Evolutionary conservation across 2,329 filamentous ascomycete genomes (phyloP).

Genomic region (Tricladium varicosporioides): DNA sequence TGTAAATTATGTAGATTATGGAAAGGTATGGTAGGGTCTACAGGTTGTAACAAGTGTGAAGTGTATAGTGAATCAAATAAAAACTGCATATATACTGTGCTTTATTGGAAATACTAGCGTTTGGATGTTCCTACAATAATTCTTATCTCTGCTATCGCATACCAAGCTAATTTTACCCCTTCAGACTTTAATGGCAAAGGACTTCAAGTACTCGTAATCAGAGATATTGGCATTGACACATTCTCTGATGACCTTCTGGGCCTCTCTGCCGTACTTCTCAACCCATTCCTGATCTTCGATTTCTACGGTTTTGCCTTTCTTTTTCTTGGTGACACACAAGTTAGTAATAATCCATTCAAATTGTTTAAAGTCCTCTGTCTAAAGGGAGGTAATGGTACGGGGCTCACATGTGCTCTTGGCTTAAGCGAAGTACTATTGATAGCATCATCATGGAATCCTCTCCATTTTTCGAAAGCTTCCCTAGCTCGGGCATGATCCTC

Average conservation of each 20-base stretch:
- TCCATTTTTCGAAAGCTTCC: slow-evolving; percentile 91
- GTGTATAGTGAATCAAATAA: background rate
- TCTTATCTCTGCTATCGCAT: slow-evolving; percentile 1
- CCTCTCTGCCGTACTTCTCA: slow-evolving; percentile 71
- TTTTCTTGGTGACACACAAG: slow-evolving; percentile 30
- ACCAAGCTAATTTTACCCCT: background rate
- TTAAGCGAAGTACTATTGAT: slow-evolving; percentile 77
- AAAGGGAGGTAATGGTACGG: background rate
- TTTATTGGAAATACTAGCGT: background rate
- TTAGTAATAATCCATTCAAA: slow-evolving; percentile 8
- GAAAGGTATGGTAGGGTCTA: background rate
- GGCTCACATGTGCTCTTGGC: slow-evolving; percentile 61
- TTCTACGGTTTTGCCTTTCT: slow-evolving; percentile 64
- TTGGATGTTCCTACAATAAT: background rate
- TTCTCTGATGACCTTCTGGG: slow-evolving; percentile 65
- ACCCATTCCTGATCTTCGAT: slow-evolving; percentile 70
- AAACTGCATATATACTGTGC: background rate
- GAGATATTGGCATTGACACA: slow-evolving; percentile 69
- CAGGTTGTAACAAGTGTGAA: too few relatives aligned
- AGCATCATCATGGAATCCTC: slow-evolving; percentile 93
- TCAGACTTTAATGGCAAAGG: slow-evolving; percentile 65
- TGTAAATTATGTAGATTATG: too few relatives aligned
- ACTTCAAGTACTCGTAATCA: slow-evolving; percentile 80
- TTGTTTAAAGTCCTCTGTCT: background rate
- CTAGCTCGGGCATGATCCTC: slow-evolving; percentile 68